Base-by-base conservation (phyloP, 176 grass and related monocot species). In the Tuctoria greenei region DNA sequence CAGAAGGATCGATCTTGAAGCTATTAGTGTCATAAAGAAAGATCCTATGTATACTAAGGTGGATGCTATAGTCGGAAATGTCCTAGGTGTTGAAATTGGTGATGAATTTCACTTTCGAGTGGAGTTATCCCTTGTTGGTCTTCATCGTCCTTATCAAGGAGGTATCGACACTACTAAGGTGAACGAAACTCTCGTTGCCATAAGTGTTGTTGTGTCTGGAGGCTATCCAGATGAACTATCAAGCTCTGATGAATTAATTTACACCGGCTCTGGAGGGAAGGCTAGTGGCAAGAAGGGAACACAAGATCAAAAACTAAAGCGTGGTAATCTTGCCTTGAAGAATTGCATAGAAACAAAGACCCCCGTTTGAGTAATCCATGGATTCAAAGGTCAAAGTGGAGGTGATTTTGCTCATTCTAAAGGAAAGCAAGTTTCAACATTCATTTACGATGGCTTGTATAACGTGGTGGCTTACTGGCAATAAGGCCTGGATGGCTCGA, bases 81-180 rank as follows among this genome's bases (percentile, higher is more conserved):
- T 95, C 71, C 86, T 80, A 0, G 92, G 88, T 45, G 89, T 95
- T 72, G 77, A 89, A 72, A 80, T 92, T 37, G 92, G 89, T 0
- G 92, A 92, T 80, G 92, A 92, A 61, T 95, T 95, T 67, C 77
- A 85, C 54, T 95, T 79, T 54, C 81, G 89, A 72, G 86, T 92
- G 37, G 89, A 95, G 61, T 72, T 95, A 36, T 66, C 85, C 0
- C 52, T 95, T 36, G 46, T 92, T 64, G 92, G 92, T 74, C 83
- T 95, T 37, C 92, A 95, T 82, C 80, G 86, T 0, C 69, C 69
- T 0, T 61, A 59, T 75, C 92, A 95, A 79, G 86, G 17, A 39
- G 92, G 89, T 47, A 95, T 95, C 58, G 92, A 92, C 21, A 39
- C 10, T 39, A 0, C 20, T 13, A 86, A 75, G 27, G 68, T 80